Evolutionary conservation across 352 stramenopile species (phyloP), one percentile per base, ranked within the genome.

Genomic region (Globisporangium acanthophoron): DNA sequence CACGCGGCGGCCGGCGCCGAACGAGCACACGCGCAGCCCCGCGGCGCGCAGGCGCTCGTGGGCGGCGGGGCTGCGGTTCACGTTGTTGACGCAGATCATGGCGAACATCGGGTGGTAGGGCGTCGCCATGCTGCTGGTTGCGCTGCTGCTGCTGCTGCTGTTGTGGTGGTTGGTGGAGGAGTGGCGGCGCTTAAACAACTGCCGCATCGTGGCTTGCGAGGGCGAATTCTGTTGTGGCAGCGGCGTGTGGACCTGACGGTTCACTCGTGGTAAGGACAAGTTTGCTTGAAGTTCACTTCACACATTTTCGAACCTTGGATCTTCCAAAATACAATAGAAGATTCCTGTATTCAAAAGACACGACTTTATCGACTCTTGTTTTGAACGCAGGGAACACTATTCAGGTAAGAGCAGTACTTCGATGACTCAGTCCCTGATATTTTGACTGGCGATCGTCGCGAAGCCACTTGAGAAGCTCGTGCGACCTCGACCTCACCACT

Each of bases 41-140:
- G 72, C 78, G 5, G 67, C 56, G 13, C 69, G 62, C 50, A 95
- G 61, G 39, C 66, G 64, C 33, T 70, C 75, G 61, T 95, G 85
- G 35, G 85, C 86, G 31, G 83, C 85, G 31, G 85, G 79, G 64
- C 83, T 94, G 44, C 85, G 76, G 58, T 95, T 95, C 39, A 95
- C 85, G 63, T 95, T 95, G 71, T 91, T 93, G 35, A 69, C 78
- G 64, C 85, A 95, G 39, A 95, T 76, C 68, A 94, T 85, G n/a
- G 82, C 80, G 59, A 94, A 95, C 58, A 66, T 61, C 6, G 53
- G 59, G n/a, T 20, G 59, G n/a, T n/a, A 6, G 16, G 41, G 3
- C 6, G 41, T 24, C 16, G 41, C 41, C 41, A 21, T 21, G 41
- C 1, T 21, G 9, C 5, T 37, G 39, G 39, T 4, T 3, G 16